Percentiles rank a stretch among this genome's conserved stretches.
Evolutionary conservation across 2,329 filamentous ascomycete genomes (phyloP).

Genomic region (Epichloe brachyelytri): DNA sequence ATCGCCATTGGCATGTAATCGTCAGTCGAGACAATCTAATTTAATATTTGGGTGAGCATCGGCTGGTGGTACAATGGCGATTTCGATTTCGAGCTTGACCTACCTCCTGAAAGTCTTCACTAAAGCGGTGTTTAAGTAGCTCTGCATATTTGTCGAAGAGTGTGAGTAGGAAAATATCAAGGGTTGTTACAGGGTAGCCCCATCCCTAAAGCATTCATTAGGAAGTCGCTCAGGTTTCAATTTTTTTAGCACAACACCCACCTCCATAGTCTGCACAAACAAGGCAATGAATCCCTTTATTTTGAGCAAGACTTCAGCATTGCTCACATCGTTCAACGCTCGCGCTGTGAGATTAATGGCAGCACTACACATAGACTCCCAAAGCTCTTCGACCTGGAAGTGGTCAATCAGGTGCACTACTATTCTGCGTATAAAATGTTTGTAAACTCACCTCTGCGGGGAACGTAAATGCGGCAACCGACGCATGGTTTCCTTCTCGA

Average conservation of each 20-base stretch:
- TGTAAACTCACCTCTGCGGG: conserved; percentile 55
- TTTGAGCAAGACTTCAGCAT: conserved; percentile 82
- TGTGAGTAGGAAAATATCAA: conserved; percentile 76
- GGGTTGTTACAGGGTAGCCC: conserved; percentile 70
- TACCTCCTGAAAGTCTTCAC: conserved; percentile 89
- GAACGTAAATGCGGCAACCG: conserved; percentile 73
- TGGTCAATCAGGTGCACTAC: not conserved
- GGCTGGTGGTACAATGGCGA: not conserved
- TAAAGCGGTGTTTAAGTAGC: conserved; percentile 79
- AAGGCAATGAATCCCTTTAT: conserved; percentile 87
- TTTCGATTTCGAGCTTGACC: conserved; percentile 3
- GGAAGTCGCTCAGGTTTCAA: conserved; percentile 42
- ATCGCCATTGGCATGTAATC: conserved; percentile 99
- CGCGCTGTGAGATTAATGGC: conserved; percentile 72
- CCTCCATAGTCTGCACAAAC: conserved; percentile 98
- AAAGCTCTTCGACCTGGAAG: conserved; percentile 81
- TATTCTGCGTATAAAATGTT: not conserved
- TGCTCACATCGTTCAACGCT: conserved; percentile 65
- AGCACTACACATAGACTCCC: conserved; percentile 94
- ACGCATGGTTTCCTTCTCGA: conserved; percentile 87
- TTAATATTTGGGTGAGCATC: not conserved
- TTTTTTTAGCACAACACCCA: conserved; percentile 46
- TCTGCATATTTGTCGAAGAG: conserved; percentile 92
- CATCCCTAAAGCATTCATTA: conserved; percentile 70
- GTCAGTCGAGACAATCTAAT: conserved; percentile 66